phyloP scores from a whole-genome alignment of 1,284 basidiomycete genomes.

The Leucoagaricus sp. region DNA sequence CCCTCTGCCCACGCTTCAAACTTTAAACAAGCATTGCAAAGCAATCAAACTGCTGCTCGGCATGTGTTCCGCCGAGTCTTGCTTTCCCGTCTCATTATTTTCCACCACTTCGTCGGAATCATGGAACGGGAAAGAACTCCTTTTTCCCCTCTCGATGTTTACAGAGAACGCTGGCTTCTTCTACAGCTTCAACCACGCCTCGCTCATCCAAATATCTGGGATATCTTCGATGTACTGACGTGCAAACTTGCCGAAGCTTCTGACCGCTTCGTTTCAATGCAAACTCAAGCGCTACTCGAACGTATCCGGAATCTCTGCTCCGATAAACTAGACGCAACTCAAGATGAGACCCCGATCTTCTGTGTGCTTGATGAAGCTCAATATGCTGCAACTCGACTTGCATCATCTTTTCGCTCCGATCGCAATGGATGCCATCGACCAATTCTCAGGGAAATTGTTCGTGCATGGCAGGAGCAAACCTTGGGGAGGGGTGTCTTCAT shows the following conservation, averaged over 20 bases:
- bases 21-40: slow-evolving; percentile 31
- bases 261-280: slow-evolving; percentile 19
- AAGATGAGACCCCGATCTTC: slow-evolving; percentile 34
- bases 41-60: slow-evolving; percentile 35
- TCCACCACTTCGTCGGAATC: slow-evolving; percentile 33
- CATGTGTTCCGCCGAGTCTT: slow-evolving; percentile 37
- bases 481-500: slow-evolving; percentile 39
- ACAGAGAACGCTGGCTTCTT: slow-evolving; percentile 38
- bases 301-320: slow-evolving; percentile 18
- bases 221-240: slow-evolving; percentile 37
- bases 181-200: slow-evolving; percentile 40
- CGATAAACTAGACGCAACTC: slow-evolving; percentile 3
- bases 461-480: slow-evolving; percentile 37
- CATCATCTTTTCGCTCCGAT: slow-evolving; percentile 36
- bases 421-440: slow-evolving; percentile 34
- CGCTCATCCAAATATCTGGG: slow-evolving; percentile 34
- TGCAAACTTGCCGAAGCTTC: slow-evolving; percentile 30
- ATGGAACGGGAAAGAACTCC: slow-evolving; percentile 25
- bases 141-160: slow-evolving; percentile 17
- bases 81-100: slow-evolving; percentile 38
- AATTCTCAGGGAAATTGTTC: slow-evolving; percentile 41
- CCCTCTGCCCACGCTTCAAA: slow-evolving; percentile 28
- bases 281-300: slow-evolving; percentile 14
- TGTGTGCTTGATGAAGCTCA: slow-evolving; percentile 45
- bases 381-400: slow-evolving; percentile 37